These are phyloP conservation scores for Amauroascus niger DNA, from an alignment of 2,329 filamentous ascomycete genomes.

Conservation along the genomic window DNA sequence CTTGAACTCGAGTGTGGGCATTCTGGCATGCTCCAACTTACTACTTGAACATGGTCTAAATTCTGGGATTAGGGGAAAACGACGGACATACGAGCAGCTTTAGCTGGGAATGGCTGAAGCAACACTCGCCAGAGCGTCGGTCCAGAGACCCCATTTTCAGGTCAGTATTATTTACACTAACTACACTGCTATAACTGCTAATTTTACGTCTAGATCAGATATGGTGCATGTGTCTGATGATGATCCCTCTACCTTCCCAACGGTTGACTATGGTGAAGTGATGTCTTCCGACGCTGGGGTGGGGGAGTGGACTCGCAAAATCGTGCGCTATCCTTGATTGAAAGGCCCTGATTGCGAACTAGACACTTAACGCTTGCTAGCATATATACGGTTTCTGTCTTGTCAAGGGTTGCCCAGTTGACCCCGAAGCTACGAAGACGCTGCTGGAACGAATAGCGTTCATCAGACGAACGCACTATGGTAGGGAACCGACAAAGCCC, in stretches of 20 bases:
- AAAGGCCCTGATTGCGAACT: neutral
- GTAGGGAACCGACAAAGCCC: conserved; percentile 46
- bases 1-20: conserved; percentile 45
- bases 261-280: conserved; percentile 51
- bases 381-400: conserved; percentile 65
- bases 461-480: conserved; percentile 85
- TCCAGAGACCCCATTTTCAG: neutral
- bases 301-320: conserved; percentile 52
- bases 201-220: conserved; percentile 12
- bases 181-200: neutral
- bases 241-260: conserved; percentile 44
- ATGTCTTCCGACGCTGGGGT: conserved; percentile 51
- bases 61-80: conserved; percentile 43
- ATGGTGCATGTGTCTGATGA: conserved; percentile 10
- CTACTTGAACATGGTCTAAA: neutral
- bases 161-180: neutral
- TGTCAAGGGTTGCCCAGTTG: conserved; percentile 58
- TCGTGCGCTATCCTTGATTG: conserved; percentile 31
- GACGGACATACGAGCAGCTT: conserved; percentile 63
- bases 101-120: conserved; percentile 51
- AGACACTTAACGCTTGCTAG: conserved; percentile 36
- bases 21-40: neutral
- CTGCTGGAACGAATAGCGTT: conserved; percentile 74
- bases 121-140: conserved; percentile 27
- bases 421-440: conserved; percentile 60